Percentiles rank a stretch among this genome's conserved stretches.
These are phyloP conservation scores for Paramyrothecium roridum DNA, from an alignment of 2,329 filamentous ascomycete genomes.

Conservation along the genomic window DNA sequence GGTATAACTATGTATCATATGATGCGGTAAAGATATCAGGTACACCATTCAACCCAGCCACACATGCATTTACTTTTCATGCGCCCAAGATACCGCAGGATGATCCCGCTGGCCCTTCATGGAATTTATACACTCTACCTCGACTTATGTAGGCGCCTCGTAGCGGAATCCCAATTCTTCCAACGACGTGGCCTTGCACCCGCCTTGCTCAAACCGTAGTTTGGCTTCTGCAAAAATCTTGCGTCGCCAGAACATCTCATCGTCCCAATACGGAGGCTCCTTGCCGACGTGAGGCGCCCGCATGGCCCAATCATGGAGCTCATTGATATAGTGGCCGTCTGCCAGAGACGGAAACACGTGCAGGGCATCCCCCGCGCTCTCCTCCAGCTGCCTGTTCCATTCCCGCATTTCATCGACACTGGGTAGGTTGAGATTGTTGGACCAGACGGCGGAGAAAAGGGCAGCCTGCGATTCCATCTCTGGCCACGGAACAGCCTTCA, in stretches of 20 bases:
- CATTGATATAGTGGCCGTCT: slow-evolving; percentile 70
- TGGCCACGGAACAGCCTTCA: slow-evolving; percentile 86
- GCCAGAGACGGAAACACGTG: slow-evolving; percentile 27
- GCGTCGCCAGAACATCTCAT: slow-evolving; percentile 70
- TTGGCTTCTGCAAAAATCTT: slow-evolving; percentile 67
- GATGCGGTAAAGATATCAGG: no score
- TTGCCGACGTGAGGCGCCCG: slow-evolving; percentile 56
- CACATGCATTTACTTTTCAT: no score
- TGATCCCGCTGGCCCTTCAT: no score
- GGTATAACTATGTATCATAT: no score
- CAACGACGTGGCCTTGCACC: slow-evolving; percentile 61
- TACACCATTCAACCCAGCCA: no score
- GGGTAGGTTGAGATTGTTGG: slow-evolving; percentile 66
- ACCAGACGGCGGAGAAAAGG: slow-evolving; percentile 73
- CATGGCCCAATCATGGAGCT: slow-evolving; percentile 59
- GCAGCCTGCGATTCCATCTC: slow-evolving; percentile 76
- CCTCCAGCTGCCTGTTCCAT: slow-evolving; percentile 66
- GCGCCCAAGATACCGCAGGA: no score
- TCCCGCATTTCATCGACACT: slow-evolving; percentile 57
- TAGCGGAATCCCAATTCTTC: slow-evolving; percentile 71
- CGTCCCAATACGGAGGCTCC: slow-evolving; percentile 67
- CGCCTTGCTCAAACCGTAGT: slow-evolving; percentile 64
- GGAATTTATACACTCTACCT: no score
- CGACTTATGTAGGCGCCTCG: slow-evolving; percentile 16
- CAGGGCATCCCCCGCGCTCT: slow-evolving; percentile 28